Percentiles rank a stretch among this genome's conserved stretches.
These are phyloP conservation scores for Giardia muris DNA, from an alignment of 208 protist genomes.

Conservation along the genomic window DNA sequence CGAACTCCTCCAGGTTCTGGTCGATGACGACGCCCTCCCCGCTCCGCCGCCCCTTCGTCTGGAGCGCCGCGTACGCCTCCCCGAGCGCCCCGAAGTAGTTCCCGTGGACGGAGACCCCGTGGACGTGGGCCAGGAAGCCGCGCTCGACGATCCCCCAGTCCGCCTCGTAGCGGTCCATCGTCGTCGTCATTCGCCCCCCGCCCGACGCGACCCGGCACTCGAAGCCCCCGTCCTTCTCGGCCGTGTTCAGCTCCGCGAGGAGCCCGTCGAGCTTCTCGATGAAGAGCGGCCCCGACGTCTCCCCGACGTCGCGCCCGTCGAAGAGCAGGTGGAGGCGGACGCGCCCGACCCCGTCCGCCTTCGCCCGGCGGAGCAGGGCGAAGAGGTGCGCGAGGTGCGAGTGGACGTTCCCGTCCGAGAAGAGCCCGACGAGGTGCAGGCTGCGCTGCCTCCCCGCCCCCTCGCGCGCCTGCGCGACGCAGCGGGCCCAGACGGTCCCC, in stretches of 20 bases:
- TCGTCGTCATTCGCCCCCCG: constrained; percentile 74
- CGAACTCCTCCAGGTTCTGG: constrained; percentile 73
- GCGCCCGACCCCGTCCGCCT: constrained; percentile 55
- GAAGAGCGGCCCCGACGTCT: constrained; percentile 65
- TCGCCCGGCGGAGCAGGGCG: constrained; percentile 61
- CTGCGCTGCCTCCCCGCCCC: constrained; percentile 59
- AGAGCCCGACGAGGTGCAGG: constrained; percentile 68
- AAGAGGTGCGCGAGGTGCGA: constrained; percentile 65
- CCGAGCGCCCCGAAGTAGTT: neutral
- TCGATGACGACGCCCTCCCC: constrained; percentile 50
- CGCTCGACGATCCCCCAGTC: constrained; percentile 77
- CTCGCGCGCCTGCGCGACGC: constrained; percentile 58
- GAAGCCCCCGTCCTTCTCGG: neutral
- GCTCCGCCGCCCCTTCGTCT: neutral
- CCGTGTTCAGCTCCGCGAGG: constrained; percentile 50
- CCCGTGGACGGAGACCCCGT: constrained; percentile 53
- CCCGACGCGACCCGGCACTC: constrained; percentile 52
- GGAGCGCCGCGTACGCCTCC: neutral
- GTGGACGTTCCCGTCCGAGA: constrained; percentile 75
- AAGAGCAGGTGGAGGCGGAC: constrained; percentile 71
- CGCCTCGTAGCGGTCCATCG: constrained; percentile 77
- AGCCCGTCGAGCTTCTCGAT: constrained; percentile 64
- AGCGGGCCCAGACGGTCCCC: constrained; percentile 61
- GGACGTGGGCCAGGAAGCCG: constrained; percentile 68
- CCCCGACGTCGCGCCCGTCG: constrained; percentile 74